A percentile compares a stretch with the other conserved stretches of the same genome.
Evolutionary conservation across 768 basidiomycete genomes (phyloP).

Genomic region (Gautieria morchelliformis): DNA sequence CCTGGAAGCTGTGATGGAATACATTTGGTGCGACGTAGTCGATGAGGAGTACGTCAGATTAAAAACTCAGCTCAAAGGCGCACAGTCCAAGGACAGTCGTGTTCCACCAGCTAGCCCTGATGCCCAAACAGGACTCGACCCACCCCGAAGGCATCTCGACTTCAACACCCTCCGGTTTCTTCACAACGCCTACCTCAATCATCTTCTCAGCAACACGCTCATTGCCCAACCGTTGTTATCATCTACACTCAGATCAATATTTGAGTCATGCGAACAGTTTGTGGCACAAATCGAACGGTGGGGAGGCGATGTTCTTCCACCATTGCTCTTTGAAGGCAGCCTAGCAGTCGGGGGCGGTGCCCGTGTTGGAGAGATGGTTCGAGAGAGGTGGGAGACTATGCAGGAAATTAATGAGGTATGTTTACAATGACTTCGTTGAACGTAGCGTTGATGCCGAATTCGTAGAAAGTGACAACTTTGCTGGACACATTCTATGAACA

Average conservation of each 20-base stretch:
- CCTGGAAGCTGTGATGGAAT: conserved; percentile 70
- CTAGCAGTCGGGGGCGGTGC: conserved; percentile 42
- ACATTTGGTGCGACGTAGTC: conserved; percentile 86
- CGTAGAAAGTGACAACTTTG: conserved; percentile 55
- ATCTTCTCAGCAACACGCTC: conserved; percentile 70
- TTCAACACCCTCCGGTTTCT: conserved; percentile 80
- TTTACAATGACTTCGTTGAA: background rate
- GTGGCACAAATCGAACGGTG: conserved; percentile 85
- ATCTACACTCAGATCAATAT: conserved; percentile 54
- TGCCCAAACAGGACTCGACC: no score
- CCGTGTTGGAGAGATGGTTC: conserved; percentile 62
- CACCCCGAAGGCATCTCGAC: conserved; percentile 41
- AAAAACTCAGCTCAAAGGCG: conserved; percentile 40
- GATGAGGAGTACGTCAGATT: conserved; percentile 73
- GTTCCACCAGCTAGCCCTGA: background rate
- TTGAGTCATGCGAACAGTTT: conserved; percentile 80
- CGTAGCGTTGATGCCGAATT: background rate
- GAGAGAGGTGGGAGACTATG: conserved; percentile 57
- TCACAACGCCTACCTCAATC: conserved; percentile 72
- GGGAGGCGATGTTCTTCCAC: conserved; percentile 86
- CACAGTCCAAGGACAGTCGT: background rate
- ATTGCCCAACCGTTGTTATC: conserved; percentile 58
- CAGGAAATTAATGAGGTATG: conserved; percentile 72
- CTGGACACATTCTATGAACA: conserved; percentile 76
- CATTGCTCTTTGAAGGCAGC: conserved; percentile 73